These are phyloP conservation scores for Arthrobotrys entomopaga DNA, from an alignment of 2,329 filamentous ascomycete genomes.

Conservation along the genomic window DNA sequence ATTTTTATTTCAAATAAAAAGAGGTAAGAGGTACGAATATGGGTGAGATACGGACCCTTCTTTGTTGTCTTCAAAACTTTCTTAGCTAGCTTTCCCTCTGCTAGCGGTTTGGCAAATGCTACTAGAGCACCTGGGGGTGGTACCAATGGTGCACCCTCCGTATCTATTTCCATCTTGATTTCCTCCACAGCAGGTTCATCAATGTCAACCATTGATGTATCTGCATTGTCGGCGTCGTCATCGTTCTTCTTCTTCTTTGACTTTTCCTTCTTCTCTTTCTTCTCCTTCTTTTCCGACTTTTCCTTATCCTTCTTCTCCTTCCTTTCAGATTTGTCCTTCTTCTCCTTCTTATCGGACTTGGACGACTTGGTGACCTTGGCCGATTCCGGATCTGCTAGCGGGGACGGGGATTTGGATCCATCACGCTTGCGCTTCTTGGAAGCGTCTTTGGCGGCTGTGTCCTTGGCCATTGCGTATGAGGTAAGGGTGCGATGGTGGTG, in stretches of 20 bases:
- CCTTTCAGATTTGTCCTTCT: constrained; percentile 63
- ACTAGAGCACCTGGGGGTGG: constrained; percentile 69
- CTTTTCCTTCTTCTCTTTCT: constrained; percentile 73
- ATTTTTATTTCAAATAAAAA: background rate
- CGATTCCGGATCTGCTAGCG: constrained; percentile 59
- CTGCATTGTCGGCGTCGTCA: constrained; percentile 63
- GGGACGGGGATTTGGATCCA: constrained; percentile 52
- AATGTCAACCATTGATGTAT: constrained; percentile 64
- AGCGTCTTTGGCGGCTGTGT: constrained; percentile 54
- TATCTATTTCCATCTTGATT: constrained; percentile 64
- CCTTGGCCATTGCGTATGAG: constrained; percentile 55
- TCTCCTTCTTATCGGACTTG: constrained; percentile 61
- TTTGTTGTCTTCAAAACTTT: constrained; percentile 74
- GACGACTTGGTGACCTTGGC: constrained; percentile 61
- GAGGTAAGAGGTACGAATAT: no score
- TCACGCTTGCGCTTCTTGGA: constrained; percentile 57
- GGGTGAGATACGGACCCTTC: constrained; percentile 64
- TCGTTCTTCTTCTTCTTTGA: constrained; percentile 64
- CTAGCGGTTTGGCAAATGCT: constrained; percentile 83
- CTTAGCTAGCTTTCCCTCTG: constrained; percentile 78
- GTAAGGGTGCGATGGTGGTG: background rate
- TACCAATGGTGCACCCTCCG: constrained; percentile 62
- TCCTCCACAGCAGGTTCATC: constrained; percentile 64
- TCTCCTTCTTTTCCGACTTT: constrained; percentile 75
- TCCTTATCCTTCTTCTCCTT: constrained; percentile 66